A percentile compares a stretch with the other conserved stretches of the same genome.
Conservation (phyloP, 495 filamentous ascomycete species). For the Aspergillus indologenus region DNA sequence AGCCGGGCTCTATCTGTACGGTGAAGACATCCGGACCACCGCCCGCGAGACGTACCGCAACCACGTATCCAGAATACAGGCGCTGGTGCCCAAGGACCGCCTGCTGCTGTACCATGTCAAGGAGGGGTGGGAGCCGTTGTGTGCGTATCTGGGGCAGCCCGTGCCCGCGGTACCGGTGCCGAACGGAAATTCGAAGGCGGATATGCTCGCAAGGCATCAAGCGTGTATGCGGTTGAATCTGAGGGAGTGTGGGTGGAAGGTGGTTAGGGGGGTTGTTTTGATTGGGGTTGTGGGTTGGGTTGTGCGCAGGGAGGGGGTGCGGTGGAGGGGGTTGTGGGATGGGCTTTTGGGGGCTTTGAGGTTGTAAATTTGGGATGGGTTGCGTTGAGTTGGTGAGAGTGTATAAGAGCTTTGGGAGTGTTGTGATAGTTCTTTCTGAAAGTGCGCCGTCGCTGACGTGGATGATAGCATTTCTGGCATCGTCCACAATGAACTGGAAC, state of each 20-base stretch:
- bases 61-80: conserved; percentile 28
- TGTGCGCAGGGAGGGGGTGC: too few species aligned
- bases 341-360: too few species aligned
- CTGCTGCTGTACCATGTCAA: conserved; percentile 42
- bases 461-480: too few species aligned
- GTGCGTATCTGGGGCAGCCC: conserved; percentile 31
- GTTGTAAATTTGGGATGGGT: too few species aligned
- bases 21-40: not conserved
- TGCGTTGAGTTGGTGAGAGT: too few species aligned
- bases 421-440: too few species aligned
- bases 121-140: conserved; percentile 37
- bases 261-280: not conserved
- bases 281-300: not conserved
- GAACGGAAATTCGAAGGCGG: conserved; percentile 1
- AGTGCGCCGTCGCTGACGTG: too few species aligned
- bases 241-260: not conserved
- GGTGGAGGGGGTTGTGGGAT: too few species aligned
- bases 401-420: too few species aligned
- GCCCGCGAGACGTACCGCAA: conserved; percentile 18
- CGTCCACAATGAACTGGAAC: too few species aligned
- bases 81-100: conserved; percentile 35
- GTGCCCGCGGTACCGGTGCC: conserved; percentile 24
- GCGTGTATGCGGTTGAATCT: not conserved
- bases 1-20: not conserved
- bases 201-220: not conserved